Evolutionary conservation across 2,329 filamentous ascomycete genomes (phyloP), one percentile per base, ranked within the genome.

Genomic region (Falciphora oryzae): DNA sequence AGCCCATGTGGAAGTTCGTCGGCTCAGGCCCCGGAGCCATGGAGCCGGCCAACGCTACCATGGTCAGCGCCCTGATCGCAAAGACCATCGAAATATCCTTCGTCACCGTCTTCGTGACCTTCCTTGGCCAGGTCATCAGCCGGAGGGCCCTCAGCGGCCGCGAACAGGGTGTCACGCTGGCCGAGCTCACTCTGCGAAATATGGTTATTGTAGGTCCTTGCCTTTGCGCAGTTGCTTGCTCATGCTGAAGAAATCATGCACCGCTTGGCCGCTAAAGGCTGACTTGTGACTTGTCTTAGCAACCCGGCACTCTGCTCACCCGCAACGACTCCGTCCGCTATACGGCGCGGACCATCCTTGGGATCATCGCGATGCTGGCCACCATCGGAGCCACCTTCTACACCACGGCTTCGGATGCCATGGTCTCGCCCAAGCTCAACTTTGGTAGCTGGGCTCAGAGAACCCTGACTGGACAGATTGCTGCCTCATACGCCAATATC

Each of bases 131-230:
- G 72, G 83, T 90, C 0, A 76, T 94, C 22, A 92, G 85, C n/a
- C 81, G 89, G 27, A 79, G 89, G 64, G 88, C 90, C 0, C 83
- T 91, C 64, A 81, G 82, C 29, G 83, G 81, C 64, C 78, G 81
- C 11, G 83, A 85, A 0, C 77, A 79, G 3, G 91, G 91, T 2
- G 83, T 93, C 65, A 91, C 86, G 0, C 81, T 94, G 22, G 88
- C 91, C 0, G 90, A 94, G 71, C 85, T 93, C 78, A 88, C 84
- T 22, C 92, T 94, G 89, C 83, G 90, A 60, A 83, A 83, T 58
- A 94, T 90, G 91, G 83, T 89, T 27, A 84, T 88, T 60, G 75
- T 77, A 50, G 67, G 74, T 71, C 4, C 44, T 16, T 10, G 38
- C 38, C 29, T 25, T 27, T 25, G 6, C 22, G 11, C 22, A 6